Evolutionary conservation across 345 rosid species (phyloP), one percentile per base, ranked within the genome.

Genomic region (Eucalyptus tenuipes): DNA sequence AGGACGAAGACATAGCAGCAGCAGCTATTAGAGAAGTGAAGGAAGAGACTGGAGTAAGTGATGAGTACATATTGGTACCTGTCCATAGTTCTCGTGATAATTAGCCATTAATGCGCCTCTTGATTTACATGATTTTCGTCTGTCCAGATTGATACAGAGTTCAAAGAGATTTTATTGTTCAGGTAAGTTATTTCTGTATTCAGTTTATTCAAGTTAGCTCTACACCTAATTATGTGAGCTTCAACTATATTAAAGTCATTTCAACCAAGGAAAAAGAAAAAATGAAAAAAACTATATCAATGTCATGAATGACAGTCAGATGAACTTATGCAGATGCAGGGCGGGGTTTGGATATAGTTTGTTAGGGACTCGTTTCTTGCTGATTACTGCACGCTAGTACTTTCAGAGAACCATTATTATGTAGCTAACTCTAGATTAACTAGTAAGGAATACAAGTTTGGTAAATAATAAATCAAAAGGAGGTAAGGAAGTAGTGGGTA

Each of bases 41-140:
- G 92, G 98, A 97, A 92, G 97, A 97, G 91, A 97, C 99, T 37
- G 96, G 97, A 64, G 98, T 96, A 91, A 91, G 97, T 89, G 86
- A 55, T 87, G 24, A 87, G 14, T 64, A 64, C 61, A 61, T 75
- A 12, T 20, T 13, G 14, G 14, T 40, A 75, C 47, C 37, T 64
- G 84, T 40, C 84, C 47, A 40, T 85, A 42, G 40, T 49, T 49
- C 49, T 68, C 52, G 71, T 85, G 42, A 49, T 81, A 53, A 50
- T 64, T 75, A 37, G 27, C 71, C 37, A 75, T 68, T 59, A 14
- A 52, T 84, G 40, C 31, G 18, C 22, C 48, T 47, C 25, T 89
- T 88, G 47, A 89, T 55, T 52, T 85, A 79, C 31, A 81, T 49
- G 40, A 7, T 82, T 90, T 89, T 87, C 29, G 25, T 52, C 88